Evolutionary conservation across 495 filamentous ascomycete genomes (phyloP).

Genomic region (Jackrogersella minutella): DNA sequence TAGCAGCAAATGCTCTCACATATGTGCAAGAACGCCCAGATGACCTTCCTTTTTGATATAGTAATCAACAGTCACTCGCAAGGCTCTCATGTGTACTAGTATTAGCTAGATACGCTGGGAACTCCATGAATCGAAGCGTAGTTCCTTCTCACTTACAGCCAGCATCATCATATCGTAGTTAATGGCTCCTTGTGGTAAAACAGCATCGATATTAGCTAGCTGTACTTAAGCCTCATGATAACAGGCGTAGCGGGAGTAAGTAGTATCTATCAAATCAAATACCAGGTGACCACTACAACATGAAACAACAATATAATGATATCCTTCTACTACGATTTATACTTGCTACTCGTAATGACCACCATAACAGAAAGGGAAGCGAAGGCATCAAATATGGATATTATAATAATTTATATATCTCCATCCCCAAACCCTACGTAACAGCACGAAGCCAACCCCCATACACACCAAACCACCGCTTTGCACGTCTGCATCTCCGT

Average conservation of each 20-base stretch:
- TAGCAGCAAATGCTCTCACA: neutral
- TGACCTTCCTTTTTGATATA: neutral
- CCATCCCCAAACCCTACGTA: neutral
- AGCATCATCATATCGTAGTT: too few species aligned
- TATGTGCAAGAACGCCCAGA: neutral
- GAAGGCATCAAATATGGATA: neutral
- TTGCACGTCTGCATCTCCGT: neutral
- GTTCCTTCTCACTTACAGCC: too few species aligned
- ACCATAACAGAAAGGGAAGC: neutral
- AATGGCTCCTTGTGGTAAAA: neutral
- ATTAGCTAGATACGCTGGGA: too few species aligned
- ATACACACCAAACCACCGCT: slow-evolving; percentile 12
- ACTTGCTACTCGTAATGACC: too few species aligned
- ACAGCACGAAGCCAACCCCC: neutral
- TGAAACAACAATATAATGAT: too few species aligned
- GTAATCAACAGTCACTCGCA: neutral
- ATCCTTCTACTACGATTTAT: too few species aligned
- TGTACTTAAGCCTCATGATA: too few species aligned
- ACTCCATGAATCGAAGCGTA: too few species aligned
- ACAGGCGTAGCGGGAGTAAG: neutral
- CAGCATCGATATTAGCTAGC: neutral
- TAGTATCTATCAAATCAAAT: neutral
- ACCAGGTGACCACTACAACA: too few species aligned
- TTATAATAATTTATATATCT: neutral
- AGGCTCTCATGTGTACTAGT: neutral